Evolutionary conservation across 139 green algal species (phyloP), one percentile per base, ranked within the genome.

Genomic region (Picochlorum sp.): DNA sequence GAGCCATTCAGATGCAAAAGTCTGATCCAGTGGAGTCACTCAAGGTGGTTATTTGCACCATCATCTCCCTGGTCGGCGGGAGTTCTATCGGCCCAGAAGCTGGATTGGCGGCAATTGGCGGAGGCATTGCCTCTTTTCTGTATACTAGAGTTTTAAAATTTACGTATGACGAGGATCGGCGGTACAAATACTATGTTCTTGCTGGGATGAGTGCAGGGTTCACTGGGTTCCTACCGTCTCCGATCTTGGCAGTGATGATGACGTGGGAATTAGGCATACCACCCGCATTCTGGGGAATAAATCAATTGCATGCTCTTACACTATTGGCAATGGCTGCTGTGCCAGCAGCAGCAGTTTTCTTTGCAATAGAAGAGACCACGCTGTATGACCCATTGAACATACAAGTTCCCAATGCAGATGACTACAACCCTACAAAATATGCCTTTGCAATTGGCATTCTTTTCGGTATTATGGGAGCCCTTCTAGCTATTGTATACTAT

Each of bases 161-260:
- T 54, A 54, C 6, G 34, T 41, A 41, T 41, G 34, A 54, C 2
- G 47, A 54, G 16, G 47, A 54, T 21, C 16, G 47, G 8, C 16
- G 47, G 11, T 21, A n/a, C 20, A 59, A 59, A 14, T 37, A 18
- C 23, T 37, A 34, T 37, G 20, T 34, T 59, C 21, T 59, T 20
- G 51, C 51, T n/a, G 51, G 51, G 21, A 59, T 59, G 23, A 38
- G 51, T 59, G 51, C 51, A 38, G 51, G 21, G 13, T 59, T 59
- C 3, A 38, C 51, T 37, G 20, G 21, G 21, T 38, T 59, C 14
- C 1, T 59, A 11, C 51, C 51, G 6, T 38, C 21, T 3, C 51
- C 51, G 6, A 18, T 59, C 13, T 31, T 59, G n/a, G 20, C 51
- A 2, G 23, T 59, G 23, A 30, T 59, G 20, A 30, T 59, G 21